A percentile compares a stretch with the other conserved stretches of the same genome.
phyloP scores from a whole-genome alignment of 768 basidiomycete genomes.

The Mycena amicta region DNA sequence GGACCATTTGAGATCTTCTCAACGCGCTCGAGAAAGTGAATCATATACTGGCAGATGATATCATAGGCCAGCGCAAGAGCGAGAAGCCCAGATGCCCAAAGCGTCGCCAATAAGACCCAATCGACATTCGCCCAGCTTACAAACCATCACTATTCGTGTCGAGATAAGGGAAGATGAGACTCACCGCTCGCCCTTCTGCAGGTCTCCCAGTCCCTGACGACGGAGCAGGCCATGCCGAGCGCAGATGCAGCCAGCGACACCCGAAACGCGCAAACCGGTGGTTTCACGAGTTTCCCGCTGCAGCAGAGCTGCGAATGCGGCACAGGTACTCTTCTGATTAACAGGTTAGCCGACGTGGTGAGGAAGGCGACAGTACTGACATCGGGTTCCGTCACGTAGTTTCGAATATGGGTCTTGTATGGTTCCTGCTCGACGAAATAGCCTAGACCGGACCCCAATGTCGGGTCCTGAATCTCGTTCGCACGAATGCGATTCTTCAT shows the following conservation, averaged over 20 bases:
- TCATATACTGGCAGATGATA: neutral
- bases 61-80: neutral
- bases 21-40: neutral
- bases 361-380: neutral
- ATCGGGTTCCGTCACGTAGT: neutral
- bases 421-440: neutral
- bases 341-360: neutral
- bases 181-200: neutral
- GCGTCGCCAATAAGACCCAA: neutral
- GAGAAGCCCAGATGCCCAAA: neutral
- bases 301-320: neutral
- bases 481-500: neutral
- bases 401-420: neutral
- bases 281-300: neutral
- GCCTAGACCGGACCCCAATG: neutral
- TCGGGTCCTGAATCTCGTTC: neutral
- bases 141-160: neutral
- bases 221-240: neutral
- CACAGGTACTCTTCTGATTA: neutral
- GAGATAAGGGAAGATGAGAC: neutral
- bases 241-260: neutral
- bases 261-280: neutral
- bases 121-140: neutral
- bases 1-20: neutral
- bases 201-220: neutral